Evolutionary conservation across 2,329 filamentous ascomycete species (phyloP).

Genomic region (Fusarium nematophilum): DNA sequence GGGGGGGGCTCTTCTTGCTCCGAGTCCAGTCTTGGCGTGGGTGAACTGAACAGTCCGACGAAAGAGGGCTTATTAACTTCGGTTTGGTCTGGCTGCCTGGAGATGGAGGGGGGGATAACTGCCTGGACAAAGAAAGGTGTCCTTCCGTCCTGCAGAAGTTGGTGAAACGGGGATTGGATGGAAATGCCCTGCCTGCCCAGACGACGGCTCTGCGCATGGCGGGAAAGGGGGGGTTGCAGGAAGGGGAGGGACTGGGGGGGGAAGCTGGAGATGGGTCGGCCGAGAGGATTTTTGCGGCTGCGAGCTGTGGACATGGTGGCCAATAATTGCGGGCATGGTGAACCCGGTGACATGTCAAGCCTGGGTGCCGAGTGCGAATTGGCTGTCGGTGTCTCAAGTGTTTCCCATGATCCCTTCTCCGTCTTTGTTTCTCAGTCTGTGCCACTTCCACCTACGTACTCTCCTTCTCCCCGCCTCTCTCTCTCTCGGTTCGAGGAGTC

Average conservation of each 20-base stretch:
- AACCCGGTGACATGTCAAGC: conserved; percentile 21
- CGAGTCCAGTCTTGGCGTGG: conserved; percentile 9
- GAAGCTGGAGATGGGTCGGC: conserved; percentile 32
- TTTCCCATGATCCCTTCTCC: conserved; percentile 19
- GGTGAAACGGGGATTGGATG: conserved; percentile 37
- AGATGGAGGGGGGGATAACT: neutral
- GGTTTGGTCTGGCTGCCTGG: conserved; percentile 9
- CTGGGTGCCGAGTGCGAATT: conserved; percentile 9
- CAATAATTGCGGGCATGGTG: too few species aligned
- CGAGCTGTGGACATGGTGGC: too few species aligned
- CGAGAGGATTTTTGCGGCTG: conserved; percentile 33
- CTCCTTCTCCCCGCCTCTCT: too few species aligned
- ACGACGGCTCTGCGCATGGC: conserved; percentile 20
- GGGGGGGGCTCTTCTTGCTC: conserved; percentile 1
- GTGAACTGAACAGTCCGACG: neutral
- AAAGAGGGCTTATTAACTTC: conserved; percentile 9
- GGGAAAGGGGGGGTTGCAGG: conserved; percentile 18
- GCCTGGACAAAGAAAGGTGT: too few species aligned
- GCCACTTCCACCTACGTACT: too few species aligned
- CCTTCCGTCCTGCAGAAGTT: conserved; percentile 11
- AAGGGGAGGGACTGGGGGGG: conserved; percentile 29
- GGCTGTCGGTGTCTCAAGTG: conserved; percentile 5
- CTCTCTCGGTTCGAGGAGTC: conserved; percentile 26
- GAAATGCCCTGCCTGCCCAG: conserved; percentile 33
- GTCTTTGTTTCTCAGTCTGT: neutral